These are phyloP conservation scores for Paramecium sonneborni DNA, from an alignment of 73 alveolate species.

Conservation along the genomic window DNA sequence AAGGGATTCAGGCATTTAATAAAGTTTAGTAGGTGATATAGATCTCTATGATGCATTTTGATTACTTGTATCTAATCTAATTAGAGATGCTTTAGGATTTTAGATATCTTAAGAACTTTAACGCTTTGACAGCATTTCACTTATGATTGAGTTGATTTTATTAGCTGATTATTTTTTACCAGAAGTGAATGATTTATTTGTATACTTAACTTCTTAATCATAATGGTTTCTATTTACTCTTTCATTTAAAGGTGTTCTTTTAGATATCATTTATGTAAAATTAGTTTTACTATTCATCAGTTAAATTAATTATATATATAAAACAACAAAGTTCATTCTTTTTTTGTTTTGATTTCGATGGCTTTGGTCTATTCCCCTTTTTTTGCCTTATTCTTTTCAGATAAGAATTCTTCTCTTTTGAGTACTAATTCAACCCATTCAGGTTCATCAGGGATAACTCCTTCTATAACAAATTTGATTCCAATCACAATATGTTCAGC, in stretches of 20 bases:
- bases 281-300: conserved; percentile 34
- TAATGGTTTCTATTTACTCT: neutral
- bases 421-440: neutral
- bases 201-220: conserved; percentile 2
- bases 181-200: conserved; percentile 23
- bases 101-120: neutral
- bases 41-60: conserved; percentile 5
- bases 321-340: conserved; percentile 27
- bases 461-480: conserved; percentile 1
- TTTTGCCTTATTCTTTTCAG: neutral
- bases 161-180: conserved; percentile 27
- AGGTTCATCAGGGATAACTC: conserved; percentile 29
- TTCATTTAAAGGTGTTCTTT: conserved; percentile 4
- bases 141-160: conserved; percentile 24
- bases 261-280: neutral
- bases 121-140: conserved; percentile 3
- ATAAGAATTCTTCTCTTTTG: neutral
- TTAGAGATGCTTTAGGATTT: neutral
- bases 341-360: neutral
- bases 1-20: conserved; percentile 20
- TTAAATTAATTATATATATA: conserved; percentile 2
- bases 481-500: conserved; percentile 19
- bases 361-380: neutral
- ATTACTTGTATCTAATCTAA: neutral
- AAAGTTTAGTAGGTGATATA: neutral